A percentile compares a stretch with the other conserved stretches of the same genome.
phyloP scores from a whole-genome alignment of 768 basidiomycete genomes.

The Leccinum variicolor region DNA sequence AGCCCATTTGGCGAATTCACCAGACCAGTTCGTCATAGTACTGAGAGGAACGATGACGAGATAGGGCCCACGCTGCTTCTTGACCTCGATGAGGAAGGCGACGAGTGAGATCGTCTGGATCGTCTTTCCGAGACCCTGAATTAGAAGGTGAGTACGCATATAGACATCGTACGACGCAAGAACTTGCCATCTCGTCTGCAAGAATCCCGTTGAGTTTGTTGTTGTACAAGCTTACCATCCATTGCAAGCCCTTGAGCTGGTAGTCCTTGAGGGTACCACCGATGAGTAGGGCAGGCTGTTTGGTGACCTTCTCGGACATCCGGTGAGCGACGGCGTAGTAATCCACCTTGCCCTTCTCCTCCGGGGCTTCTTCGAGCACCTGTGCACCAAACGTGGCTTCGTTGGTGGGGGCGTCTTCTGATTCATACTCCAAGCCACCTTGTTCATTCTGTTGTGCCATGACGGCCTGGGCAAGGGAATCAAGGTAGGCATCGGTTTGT shows the following conservation, averaged over 20 bases:
- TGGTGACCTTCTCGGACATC: conserved; percentile 80
- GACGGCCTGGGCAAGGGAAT: conserved; percentile 92
- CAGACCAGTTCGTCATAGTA: conserved; percentile 96
- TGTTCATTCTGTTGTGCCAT: conserved; percentile 84
- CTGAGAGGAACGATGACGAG: conserved; percentile 94
- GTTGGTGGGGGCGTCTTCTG: conserved; percentile 70
- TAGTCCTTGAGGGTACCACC: conserved; percentile 95
- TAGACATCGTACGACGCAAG: background rate
- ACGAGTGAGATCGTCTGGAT: conserved; percentile 95
- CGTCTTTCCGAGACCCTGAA: conserved; percentile 90
- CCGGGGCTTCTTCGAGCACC: conserved; percentile 54
- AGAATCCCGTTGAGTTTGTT: conserved; percentile 93
- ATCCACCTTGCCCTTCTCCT: conserved; percentile 76
- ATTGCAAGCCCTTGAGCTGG: conserved; percentile 92
- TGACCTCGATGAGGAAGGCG: conserved; percentile 88
- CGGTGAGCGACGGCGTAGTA: conserved; percentile 96
- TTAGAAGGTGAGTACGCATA: conserved; percentile 9
- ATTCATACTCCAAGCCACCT: conserved; percentile 46
- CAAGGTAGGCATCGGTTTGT: conserved; percentile 93
- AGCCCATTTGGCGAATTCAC: conserved; percentile 98
- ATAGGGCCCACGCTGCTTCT: conserved; percentile 90
- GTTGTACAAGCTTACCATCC: conserved; percentile 98
- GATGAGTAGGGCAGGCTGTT: conserved; percentile 69
- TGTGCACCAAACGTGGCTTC: conserved; percentile 92
- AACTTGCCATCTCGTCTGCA: conserved; percentile 86